These are phyloP conservation scores for Raphanus raphanistrum DNA, from an alignment of 345 rosid species.

Conservation along the genomic window DNA sequence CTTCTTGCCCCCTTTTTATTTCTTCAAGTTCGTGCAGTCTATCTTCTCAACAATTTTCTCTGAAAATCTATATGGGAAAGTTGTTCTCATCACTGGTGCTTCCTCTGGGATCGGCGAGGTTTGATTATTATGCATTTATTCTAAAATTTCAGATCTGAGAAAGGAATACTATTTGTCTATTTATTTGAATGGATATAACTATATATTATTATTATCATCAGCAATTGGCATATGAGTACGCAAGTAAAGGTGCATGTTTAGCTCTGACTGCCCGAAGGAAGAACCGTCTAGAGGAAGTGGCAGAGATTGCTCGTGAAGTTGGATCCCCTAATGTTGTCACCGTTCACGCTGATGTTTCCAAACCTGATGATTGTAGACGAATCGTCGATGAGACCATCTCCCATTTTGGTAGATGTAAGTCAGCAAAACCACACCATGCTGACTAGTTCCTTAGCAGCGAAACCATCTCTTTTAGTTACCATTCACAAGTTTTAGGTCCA, in stretches of 20 bases:
- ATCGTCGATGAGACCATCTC: constrained; percentile 49
- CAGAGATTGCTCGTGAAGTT: constrained; percentile 43
- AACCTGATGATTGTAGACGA: constrained; percentile 49
- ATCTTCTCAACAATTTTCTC: constrained; percentile 38
- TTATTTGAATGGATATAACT: neutral
- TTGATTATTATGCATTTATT: neutral
- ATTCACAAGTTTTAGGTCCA: neutral
- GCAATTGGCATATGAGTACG: constrained; percentile 63
- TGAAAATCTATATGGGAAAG: constrained; percentile 54
- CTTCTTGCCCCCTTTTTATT: constrained; percentile 51
- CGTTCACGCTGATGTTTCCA: constrained; percentile 49
- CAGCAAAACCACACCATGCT: neutral
- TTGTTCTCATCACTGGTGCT: constrained; percentile 61
- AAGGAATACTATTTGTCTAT: neutral
- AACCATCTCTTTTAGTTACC: neutral
- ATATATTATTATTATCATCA: constrained; percentile 12
- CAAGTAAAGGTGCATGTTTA: constrained; percentile 55
- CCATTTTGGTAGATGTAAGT: constrained; percentile 54
- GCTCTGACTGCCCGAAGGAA: constrained; percentile 52
- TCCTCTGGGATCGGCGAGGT: constrained; percentile 80
- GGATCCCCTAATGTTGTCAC: constrained; percentile 59
- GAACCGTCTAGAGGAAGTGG: constrained; percentile 46
- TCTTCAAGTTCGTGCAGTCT: constrained; percentile 41
- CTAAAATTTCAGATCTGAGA: neutral
- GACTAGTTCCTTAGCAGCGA: neutral